Conservation (phyloP, 2,329 filamentous ascomycete species). For the Aspergillus brasiliensis region DNA sequence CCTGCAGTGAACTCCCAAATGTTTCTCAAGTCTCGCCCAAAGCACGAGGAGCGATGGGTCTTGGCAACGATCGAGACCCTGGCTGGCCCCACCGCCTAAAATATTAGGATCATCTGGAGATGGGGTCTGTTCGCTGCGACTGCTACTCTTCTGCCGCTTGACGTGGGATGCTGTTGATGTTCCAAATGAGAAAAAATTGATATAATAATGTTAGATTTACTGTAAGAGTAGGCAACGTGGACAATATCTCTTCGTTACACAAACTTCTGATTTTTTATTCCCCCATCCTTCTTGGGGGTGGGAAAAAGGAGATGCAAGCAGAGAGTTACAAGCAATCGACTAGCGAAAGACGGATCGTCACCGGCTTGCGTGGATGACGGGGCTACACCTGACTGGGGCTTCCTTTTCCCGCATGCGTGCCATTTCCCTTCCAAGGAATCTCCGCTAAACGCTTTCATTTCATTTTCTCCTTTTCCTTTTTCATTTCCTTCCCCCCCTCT, state of each 20-base stretch:
- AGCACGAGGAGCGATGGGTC: slow-evolving; percentile 8
- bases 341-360: slow-evolving; percentile 21
- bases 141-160: not conserved
- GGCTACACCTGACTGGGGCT: slow-evolving; percentile 18
- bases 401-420: slow-evolving; percentile 7
- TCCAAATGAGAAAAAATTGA: not conserved
- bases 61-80: slow-evolving; percentile 26
- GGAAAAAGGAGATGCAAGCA: not conserved
- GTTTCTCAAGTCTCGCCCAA: slow-evolving; percentile 1
- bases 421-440: not conserved
- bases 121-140: not conserved
- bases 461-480: slow-evolving; percentile 10
- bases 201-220: no score
- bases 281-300: not conserved
- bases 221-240: no score
- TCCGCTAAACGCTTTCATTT: slow-evolving; percentile 5
- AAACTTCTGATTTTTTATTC: no score
- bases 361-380: slow-evolving; percentile 30
- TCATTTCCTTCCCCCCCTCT: not conserved
- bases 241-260: no score
- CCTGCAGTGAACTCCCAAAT: not conserved
- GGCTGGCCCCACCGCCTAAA: slow-evolving; percentile 11
- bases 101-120: slow-evolving; percentile 14
- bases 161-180: not conserved
- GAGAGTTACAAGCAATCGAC: not conserved